These are phyloP conservation scores for Umbelopsis isabellina DNA, from an alignment of 192 early-diverging fungal genomes.

Conservation along the genomic window DNA sequence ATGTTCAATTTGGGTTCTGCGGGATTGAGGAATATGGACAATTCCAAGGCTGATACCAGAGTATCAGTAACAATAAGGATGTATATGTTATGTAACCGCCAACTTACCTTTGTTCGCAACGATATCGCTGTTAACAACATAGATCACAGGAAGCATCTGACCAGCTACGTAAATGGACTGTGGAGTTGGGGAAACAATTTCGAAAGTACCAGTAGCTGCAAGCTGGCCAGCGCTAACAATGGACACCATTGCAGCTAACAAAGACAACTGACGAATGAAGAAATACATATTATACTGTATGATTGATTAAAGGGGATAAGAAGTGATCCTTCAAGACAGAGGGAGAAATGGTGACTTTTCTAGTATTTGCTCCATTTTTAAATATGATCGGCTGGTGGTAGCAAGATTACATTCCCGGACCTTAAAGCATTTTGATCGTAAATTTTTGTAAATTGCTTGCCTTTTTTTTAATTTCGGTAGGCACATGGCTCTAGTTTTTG, in stretches of 20 bases:
- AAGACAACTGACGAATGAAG: not conserved
- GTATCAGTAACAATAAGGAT: not conserved
- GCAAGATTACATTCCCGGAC: too few relatives aligned
- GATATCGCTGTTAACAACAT: conserved; percentile 8
- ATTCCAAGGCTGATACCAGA: not conserved
- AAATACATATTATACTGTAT: not conserved
- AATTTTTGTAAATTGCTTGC: too few relatives aligned
- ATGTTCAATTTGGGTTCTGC: not conserved
- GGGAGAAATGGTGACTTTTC: too few relatives aligned
- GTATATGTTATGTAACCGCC: too few relatives aligned
- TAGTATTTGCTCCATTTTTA: too few relatives aligned
- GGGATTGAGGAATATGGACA: not conserved
- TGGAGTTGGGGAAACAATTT: conserved; percentile 17
- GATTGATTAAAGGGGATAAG: too few relatives aligned
- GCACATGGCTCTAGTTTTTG: too few relatives aligned
- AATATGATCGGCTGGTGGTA: too few relatives aligned
- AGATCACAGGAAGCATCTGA: conserved; percentile 30
- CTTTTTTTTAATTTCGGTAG: too few relatives aligned
- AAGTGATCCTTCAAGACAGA: too few relatives aligned
- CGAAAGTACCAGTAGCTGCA: conserved; percentile 2
- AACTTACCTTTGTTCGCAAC: conserved; percentile 3
- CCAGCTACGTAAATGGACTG: conserved; percentile 29
- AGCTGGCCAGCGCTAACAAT: not conserved
- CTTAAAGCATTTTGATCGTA: too few relatives aligned
- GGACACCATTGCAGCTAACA: not conserved